A percentile compares a stretch with the other conserved stretches of the same genome.
These are phyloP conservation scores for Phialophora chinensis DNA, from an alignment of 2,329 filamentous ascomycete genomes.

Conservation along the genomic window DNA sequence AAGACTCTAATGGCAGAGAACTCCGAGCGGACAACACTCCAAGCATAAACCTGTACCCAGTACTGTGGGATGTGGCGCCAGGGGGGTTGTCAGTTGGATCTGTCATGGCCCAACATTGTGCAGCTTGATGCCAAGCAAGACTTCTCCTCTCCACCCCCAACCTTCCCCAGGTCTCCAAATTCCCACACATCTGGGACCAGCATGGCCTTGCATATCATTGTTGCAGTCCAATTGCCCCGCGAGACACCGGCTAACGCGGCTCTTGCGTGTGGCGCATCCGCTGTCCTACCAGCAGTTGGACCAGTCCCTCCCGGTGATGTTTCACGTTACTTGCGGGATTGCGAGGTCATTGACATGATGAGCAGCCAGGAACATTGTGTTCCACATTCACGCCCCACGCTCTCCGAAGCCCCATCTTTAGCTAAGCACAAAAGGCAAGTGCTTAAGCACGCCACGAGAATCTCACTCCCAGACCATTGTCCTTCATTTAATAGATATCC, in stretches of 20 bases:
- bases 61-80: not conserved
- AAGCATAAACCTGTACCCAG: not conserved
- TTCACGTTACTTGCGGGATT: not conserved
- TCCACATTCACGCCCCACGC: constrained; percentile 22
- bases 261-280: not conserved
- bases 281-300: not conserved
- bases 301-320: not conserved
- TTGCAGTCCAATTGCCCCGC: not conserved
- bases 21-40: not conserved
- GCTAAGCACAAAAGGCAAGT: constrained; percentile 13
- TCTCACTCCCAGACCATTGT: not conserved
- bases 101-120: not conserved
- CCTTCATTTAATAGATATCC: not conserved
- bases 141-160: constrained; percentile 4
- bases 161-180: constrained; percentile 11
- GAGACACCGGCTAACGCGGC: constrained; percentile 1
- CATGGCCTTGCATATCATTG: not conserved
- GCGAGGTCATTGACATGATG: constrained; percentile 1
- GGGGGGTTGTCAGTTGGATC: not conserved
- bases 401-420: constrained; percentile 8
- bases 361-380: not conserved
- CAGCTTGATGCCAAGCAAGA: not conserved
- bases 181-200: not conserved
- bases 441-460: not conserved
- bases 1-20: not conserved